A percentile compares a stretch with the other conserved stretches of the same genome.
Conservation (phyloP, 352 stramenopile genomes). For the Plasmopara halstedii region DNA sequence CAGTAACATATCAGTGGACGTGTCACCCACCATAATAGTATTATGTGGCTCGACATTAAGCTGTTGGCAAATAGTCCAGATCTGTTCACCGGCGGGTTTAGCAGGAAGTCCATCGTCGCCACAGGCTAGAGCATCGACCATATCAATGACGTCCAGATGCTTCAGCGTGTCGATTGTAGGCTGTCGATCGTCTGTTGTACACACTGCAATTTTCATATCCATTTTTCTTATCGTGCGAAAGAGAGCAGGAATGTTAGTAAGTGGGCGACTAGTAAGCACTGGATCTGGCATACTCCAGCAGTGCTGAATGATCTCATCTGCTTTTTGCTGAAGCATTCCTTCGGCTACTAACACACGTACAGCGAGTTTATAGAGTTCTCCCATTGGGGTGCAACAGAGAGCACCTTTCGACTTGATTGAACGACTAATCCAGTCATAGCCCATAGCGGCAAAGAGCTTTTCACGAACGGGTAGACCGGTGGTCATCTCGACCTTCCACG, state of each 20-base stretch:
- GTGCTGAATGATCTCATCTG: constrained; percentile 57
- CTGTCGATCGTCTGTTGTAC: constrained; percentile 79
- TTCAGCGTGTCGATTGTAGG: constrained; percentile 69
- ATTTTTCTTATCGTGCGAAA: constrained; percentile 82
- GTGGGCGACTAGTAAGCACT: constrained; percentile 58
- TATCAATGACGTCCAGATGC: constrained; percentile 60
- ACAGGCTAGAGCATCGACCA: constrained; percentile 73
- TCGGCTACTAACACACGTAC: constrained; percentile 66
- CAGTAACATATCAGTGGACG: constrained; percentile 79
- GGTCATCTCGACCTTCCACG: constrained; percentile 82
- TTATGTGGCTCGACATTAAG: constrained; percentile 74
- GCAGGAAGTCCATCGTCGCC: constrained; percentile 76
- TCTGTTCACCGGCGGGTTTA: constrained; percentile 79
- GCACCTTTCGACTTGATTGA: constrained; percentile 77
- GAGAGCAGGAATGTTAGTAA: constrained; percentile 62
- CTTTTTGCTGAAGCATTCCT: constrained; percentile 54
- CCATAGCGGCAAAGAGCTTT: constrained; percentile 82
- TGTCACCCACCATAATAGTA: constrained; percentile 86
- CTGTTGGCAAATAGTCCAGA: constrained; percentile 76
- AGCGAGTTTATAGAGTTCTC: constrained; percentile 76
- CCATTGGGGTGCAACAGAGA: constrained; percentile 81
- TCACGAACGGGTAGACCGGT: constrained; percentile 64
- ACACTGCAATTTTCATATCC: constrained; percentile 85
- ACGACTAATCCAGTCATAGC: constrained; percentile 78
- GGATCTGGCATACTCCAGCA: constrained; percentile 82